Evolutionary conservation across 2,329 filamentous ascomycete species (phyloP), one percentile per base, ranked within the genome.

Genomic region (Pseudogymnoascus sp.): DNA sequence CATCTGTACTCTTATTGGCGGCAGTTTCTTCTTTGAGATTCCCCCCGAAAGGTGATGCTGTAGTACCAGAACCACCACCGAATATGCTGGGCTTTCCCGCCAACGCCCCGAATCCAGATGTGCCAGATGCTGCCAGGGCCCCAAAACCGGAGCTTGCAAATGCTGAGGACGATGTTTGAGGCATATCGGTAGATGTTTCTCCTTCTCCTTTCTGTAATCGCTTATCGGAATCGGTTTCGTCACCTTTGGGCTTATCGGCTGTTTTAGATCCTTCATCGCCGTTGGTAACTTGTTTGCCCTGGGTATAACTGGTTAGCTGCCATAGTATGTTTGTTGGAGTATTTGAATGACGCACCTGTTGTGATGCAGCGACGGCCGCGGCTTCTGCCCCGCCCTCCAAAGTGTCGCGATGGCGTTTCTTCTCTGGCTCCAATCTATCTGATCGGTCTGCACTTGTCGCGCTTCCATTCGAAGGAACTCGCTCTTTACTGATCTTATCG

Each of bases 121-220:
- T 77, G 38, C 78, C 77, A 4, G 84, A 82, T 23, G 82, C 77
- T 6, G 87, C 81, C 63, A 91, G 83, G 61, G 87, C 85, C 61
- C 87, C 84, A 70, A 92, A 86, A 16, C 82, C 84, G 2, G 89
- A 92, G 59, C 80, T 80, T 21, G 85, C 84, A 73, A 92, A 92
- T 5, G 87, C 84, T 8, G 83, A 83, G 11, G 79, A 66, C 5
- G 88, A 85, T 16, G 84, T 82, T 70, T 74, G 60, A 72, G 73
- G 60, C 74, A 72, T 70, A 67, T 72, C 65, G 65, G 64, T 66
- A 65, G 59, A 68, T 60, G n/a, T 63, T 25, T 63, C 49, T 67
- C 46, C 60, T 72, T 69, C 63, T 73, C 28, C 49, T 43, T 60
- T 60, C 59, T 60, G 56, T 28, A 14, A 34, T 46, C 12, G 37